Conservation (phyloP, 1,284 basidiomycete species). For the Golubevia sp. region DNA sequence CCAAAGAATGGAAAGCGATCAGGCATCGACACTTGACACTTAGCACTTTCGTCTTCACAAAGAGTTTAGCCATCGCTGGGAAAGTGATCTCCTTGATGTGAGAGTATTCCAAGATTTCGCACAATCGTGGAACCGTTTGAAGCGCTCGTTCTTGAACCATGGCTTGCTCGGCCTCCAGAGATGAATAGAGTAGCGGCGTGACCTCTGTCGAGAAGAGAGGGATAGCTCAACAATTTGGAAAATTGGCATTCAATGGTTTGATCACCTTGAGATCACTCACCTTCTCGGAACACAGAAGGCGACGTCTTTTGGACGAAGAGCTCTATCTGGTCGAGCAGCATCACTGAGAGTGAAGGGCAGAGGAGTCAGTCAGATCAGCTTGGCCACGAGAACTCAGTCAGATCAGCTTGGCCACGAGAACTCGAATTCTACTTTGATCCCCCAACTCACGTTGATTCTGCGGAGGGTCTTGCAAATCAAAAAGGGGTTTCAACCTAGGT, state of each 20-base stretch:
- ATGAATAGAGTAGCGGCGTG: slow-evolving; percentile 90
- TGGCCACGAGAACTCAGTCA: slow-evolving; percentile 4
- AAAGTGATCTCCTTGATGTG: slow-evolving; percentile 58
- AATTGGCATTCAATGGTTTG: not conserved
- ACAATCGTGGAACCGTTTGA: slow-evolving; percentile 80
- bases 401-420: no score
- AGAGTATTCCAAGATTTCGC: slow-evolving; percentile 79
- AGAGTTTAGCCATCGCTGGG: slow-evolving; percentile 45
- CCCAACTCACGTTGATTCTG: slow-evolving; percentile 69
- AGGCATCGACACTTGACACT: slow-evolving; percentile 83
- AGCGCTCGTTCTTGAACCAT: slow-evolving; percentile 88
- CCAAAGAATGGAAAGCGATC: slow-evolving; percentile 85
- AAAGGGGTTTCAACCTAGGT: slow-evolving; percentile 86
- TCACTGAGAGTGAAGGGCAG: slow-evolving; percentile 64
- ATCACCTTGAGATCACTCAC: slow-evolving; percentile 66
- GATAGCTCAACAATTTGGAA: not conserved
- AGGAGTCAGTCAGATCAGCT: not conserved
- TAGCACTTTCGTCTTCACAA: slow-evolving; percentile 54
- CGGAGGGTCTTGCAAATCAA: slow-evolving; percentile 88
- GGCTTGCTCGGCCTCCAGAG: slow-evolving; percentile 79
- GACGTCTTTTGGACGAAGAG: slow-evolving; percentile 89
- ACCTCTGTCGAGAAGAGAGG: slow-evolving; percentile 70
- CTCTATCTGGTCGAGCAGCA: slow-evolving; percentile 77
- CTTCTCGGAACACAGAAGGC: slow-evolving; percentile 82
- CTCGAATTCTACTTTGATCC: not conserved